Evolutionary conservation across 2,329 filamentous ascomycete genomes (phyloP).

Genomic region (Aotearoamyces nothofagi): DNA sequence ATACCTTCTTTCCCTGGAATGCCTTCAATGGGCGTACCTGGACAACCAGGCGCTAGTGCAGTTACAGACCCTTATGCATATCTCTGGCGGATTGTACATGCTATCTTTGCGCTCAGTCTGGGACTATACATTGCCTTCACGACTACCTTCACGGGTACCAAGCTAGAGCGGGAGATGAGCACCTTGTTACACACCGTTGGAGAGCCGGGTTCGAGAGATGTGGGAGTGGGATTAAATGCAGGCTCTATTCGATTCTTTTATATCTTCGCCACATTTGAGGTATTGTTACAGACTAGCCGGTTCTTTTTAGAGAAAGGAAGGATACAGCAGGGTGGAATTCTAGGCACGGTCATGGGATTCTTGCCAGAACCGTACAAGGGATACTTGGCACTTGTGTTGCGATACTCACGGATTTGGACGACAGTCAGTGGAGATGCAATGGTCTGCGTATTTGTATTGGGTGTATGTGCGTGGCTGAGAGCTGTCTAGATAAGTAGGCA

Average conservation of each 20-base stretch:
- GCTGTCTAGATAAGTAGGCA: too few relatives aligned
- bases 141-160: slow-evolving; percentile 54
- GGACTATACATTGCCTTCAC: slow-evolving; percentile 55
- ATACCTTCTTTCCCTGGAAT: slow-evolving; percentile 23
- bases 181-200: slow-evolving; percentile 16
- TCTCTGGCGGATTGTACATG: slow-evolving; percentile 61
- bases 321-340: slow-evolving; percentile 40
- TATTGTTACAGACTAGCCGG: slow-evolving; percentile 53
- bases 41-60: too few relatives aligned
- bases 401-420: slow-evolving; percentile 56
- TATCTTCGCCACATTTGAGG: slow-evolving; percentile 66
- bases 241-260: slow-evolving; percentile 49
- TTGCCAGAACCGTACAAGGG: slow-evolving; percentile 48
- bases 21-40: slow-evolving; percentile 24
- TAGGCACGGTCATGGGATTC: slow-evolving; percentile 48
- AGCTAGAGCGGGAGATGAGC: slow-evolving; percentile 36
- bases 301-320: slow-evolving; percentile 52
- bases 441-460: slow-evolving; percentile 63
- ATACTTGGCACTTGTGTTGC: slow-evolving; percentile 43
- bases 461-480: slow-evolving; percentile 16
- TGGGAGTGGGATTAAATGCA: slow-evolving; percentile 18
- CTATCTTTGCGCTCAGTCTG: slow-evolving; percentile 52
- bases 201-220: slow-evolving; percentile 5
- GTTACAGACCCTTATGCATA: slow-evolving; percentile 29
- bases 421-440: slow-evolving; percentile 62